Evolutionary conservation across 805 yeast species (phyloP).

Genomic region (Ogataea nitratoaversa): DNA sequence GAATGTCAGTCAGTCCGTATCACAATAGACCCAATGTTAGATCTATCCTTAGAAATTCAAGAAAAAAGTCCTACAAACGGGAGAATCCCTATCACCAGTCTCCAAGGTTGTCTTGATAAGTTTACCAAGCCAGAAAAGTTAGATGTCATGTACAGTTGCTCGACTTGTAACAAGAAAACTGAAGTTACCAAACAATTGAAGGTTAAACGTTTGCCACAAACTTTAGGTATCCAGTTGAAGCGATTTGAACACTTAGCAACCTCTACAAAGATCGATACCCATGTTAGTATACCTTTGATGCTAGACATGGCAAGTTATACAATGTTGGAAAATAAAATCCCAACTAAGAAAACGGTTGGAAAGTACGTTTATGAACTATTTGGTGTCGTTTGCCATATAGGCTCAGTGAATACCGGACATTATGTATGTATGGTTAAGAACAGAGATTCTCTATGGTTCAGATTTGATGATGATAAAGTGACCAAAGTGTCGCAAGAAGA

Average conservation of each 20-base stretch:
- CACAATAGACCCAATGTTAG: slow-evolving; percentile 86
- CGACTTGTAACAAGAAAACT: slow-evolving; percentile 55
- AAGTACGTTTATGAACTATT: slow-evolving; percentile 65
- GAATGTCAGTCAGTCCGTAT: slow-evolving; percentile 60
- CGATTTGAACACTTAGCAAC: slow-evolving; percentile 60
- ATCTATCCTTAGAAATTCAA: slow-evolving; percentile 73
- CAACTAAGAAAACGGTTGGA: slow-evolving; percentile 8
- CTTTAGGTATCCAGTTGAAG: slow-evolving; percentile 80
- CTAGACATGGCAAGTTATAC: slow-evolving; percentile 67
- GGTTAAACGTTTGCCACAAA: slow-evolving; percentile 67
- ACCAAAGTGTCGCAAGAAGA: slow-evolving; percentile 59
- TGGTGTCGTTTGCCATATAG: slow-evolving; percentile 85
- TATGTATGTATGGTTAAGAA: slow-evolving; percentile 76
- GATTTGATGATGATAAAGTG: slow-evolving; percentile 85
- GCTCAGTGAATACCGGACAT: slow-evolving; percentile 95
- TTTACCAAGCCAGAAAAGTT: slow-evolving; percentile 77
- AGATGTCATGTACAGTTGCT: slow-evolving; percentile 71
- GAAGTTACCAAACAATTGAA: slow-evolving; percentile 70
- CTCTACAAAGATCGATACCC: slow-evolving; percentile 70
- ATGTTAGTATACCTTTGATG: slow-evolving; percentile 66
- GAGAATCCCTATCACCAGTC: slow-evolving; percentile 23
- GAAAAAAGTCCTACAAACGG: slow-evolving; percentile 27
- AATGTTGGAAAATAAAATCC: slow-evolving; percentile 6
- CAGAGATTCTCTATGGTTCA: slow-evolving; percentile 78
- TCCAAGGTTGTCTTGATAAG: slow-evolving; percentile 65